Percentiles rank a stretch among this genome's conserved stretches.
Conservation (phyloP, 2,329 filamentous ascomycete genomes). For the Acrodontium crateriforme region DNA sequence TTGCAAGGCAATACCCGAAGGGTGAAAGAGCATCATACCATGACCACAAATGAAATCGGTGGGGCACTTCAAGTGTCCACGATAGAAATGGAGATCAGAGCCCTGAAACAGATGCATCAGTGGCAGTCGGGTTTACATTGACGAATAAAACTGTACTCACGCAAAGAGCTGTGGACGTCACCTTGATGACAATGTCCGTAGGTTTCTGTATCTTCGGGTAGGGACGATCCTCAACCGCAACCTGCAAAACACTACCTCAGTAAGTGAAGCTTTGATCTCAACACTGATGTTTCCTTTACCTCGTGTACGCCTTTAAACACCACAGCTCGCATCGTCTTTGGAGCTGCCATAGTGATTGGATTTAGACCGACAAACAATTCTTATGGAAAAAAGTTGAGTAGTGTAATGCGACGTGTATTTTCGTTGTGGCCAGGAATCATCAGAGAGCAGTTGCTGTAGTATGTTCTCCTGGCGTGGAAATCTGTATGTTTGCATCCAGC, state of each 20-base stretch:
- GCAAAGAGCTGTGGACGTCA: constrained; percentile 70
- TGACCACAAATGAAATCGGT: constrained; percentile 51
- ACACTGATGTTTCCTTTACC: constrained; percentile 15
- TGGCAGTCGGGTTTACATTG: too few relatives aligned
- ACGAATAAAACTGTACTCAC: too few relatives aligned
- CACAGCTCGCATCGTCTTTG: constrained; percentile 67
- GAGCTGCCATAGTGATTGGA: constrained; percentile 6
- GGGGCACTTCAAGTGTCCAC: constrained; percentile 59
- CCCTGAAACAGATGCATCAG: too few relatives aligned
- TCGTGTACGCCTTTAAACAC: constrained; percentile 70
- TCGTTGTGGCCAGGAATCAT: too few relatives aligned
- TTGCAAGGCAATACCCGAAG: too few relatives aligned
- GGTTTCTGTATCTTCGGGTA: constrained; percentile 59
- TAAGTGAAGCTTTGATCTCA: not conserved
- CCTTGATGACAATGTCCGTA: constrained; percentile 69
- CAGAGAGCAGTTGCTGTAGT: too few relatives aligned
- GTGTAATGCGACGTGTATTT: too few relatives aligned
- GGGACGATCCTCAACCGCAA: constrained; percentile 66
- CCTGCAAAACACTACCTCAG: constrained; percentile 4
- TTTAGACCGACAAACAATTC: too few relatives aligned
- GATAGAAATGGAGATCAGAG: constrained; percentile 76
- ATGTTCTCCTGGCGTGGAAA: too few relatives aligned
- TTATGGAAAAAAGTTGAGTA: too few relatives aligned
- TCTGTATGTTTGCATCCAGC: too few relatives aligned
- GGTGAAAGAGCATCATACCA: too few relatives aligned